Base-by-base conservation (phyloP, 257 asterid genomes). In the Solanum chiquidenum region DNA sequence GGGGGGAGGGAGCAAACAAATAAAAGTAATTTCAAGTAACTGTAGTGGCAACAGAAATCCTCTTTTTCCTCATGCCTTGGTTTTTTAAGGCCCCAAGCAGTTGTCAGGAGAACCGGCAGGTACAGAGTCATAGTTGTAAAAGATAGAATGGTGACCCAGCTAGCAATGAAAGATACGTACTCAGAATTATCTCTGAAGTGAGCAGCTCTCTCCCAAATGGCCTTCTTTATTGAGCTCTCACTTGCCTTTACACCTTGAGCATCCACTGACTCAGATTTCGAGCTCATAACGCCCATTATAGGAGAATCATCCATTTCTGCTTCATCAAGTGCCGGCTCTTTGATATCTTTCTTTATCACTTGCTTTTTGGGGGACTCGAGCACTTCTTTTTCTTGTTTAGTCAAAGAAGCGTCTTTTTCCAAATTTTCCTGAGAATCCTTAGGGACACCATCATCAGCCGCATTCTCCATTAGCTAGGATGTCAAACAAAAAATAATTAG, bases 301-400 rank as follows among this genome's bases (percentile, higher is more conserved):
- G 99, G 99, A 82, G 98, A 97, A 90, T 94, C 99, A 84, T 96
- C 98, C 91, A 88, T 87, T 83, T 89, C 88, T 62, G 92, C 91
- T 55, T 93, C 96, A 35, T 91, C 94, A 76, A 83, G 40, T 86
- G 90, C 87, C 37, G 91, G 60, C 82, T 87, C 91, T 87, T 89
- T 91, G 38, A 87, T 68, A 84, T 89, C 90, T 6, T 89, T 90
- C 84, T 90, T 92, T 44, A 87, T 88, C 87, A 92, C 93, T 83
- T 88, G 88, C 88, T 92, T 89, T 87, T 88, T 82, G 52, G 95
- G 92, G 86, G 87, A 83, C 58, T 85, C 88, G 23, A 88, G 34
- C 66, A 80, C 92, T 88, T 92, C 94, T 87, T 86, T 92, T 88
- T 92, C 94, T 87, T 86, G 91, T 83, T 88, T 87, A 84, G 87